Base-by-base conservation (phyloP, 2,329 filamentous ascomycete species). In the Dryadomyces quercivorus region DNA sequence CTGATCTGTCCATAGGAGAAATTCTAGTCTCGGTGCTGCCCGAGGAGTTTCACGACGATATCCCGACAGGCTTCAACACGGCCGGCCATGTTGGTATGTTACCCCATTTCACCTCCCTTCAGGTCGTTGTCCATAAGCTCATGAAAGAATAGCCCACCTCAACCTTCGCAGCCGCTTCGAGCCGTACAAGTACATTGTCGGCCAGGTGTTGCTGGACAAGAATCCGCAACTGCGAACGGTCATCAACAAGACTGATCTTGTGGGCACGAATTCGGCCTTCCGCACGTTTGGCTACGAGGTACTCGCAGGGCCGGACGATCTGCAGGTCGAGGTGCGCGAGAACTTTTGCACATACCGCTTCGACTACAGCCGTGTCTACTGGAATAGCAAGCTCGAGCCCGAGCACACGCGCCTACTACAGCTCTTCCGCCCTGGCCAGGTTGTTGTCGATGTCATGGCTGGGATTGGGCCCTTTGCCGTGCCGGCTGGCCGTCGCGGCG, bases 321-420 rank as follows among this genome's bases (percentile, higher is more conserved):
- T 96, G 68, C 82, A 91, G 53, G 93, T 98, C 54, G 81, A 87
- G 59, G 78, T 93, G 52, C 81, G 80, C 59, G 90, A 96, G 70
- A 85, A 87, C 62, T 80, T 82, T 57, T 97, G 93, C 71, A 73
- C 77, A n/a, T 98, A 95, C 72, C 76, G 77, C 55, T 97, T 98
- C 68, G 88, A 98, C 72, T 98, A 95, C 68, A 81, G 86, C 58
- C 94, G 94, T 62, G 93, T 98, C 4, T 98, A 98, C 75, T 98
- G 92, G 92, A 98, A 98, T 70, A 90, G 84, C 63, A 84, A 92
- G 61, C 80, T 98, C 15, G 85, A 94, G 63, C 87, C 83, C 0
- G 93, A 98, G 69, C 93, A 98, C 69, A 82, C 85, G 59, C 78
- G 93, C 3, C 74, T 97, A 16, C 81, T 92, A 56, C 73, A 77